Evolutionary conservation across 2,329 filamentous ascomycete genomes (phyloP).

Genomic region (Colletotrichum liaoningense): DNA sequence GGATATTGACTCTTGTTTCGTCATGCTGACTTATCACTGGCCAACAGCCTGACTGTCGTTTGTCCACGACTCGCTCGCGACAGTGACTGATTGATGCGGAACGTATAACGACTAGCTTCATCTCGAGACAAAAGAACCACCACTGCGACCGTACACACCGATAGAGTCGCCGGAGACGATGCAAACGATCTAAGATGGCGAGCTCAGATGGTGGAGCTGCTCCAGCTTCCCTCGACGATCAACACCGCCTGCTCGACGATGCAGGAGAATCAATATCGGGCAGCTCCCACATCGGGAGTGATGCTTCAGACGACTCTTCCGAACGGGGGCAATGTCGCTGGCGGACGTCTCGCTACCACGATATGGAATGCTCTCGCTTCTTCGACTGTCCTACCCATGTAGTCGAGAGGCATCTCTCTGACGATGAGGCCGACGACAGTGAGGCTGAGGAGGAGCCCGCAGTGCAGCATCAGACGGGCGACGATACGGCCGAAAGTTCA

Average conservation of each 20-base stretch:
- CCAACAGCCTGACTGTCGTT: conserved; percentile 27
- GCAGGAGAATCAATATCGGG: conserved; percentile 42
- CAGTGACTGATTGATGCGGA: conserved; percentile 24
- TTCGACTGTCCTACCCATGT: conserved; percentile 62
- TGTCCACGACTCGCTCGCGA: conserved; percentile 28
- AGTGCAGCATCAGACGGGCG: conserved; percentile 7
- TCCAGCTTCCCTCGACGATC: conserved; percentile 37
- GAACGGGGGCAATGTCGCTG: conserved; percentile 48
- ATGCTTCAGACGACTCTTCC: conserved; percentile 36
- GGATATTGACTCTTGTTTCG: conserved; percentile 35
- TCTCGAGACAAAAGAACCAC: background rate
- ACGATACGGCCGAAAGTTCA: background rate
- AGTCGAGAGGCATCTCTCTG: conserved; percentile 51
- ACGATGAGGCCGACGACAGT: conserved; percentile 39
- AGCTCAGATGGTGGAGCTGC: conserved; percentile 43
- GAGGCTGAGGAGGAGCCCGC: conserved; percentile 16
- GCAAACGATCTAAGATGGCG: conserved; percentile 47
- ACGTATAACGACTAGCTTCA: background rate
- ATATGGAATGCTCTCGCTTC: conserved; percentile 59
- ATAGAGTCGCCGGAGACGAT: conserved; percentile 20
- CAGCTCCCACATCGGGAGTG: conserved; percentile 55
- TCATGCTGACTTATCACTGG: conserved; percentile 36
- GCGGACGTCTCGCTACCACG: conserved; percentile 50
- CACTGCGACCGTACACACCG: background rate
- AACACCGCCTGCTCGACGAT: conserved; percentile 34